phyloP scores from a whole-genome alignment of 1,284 basidiomycete species.

The Ustilago curta region DNA sequence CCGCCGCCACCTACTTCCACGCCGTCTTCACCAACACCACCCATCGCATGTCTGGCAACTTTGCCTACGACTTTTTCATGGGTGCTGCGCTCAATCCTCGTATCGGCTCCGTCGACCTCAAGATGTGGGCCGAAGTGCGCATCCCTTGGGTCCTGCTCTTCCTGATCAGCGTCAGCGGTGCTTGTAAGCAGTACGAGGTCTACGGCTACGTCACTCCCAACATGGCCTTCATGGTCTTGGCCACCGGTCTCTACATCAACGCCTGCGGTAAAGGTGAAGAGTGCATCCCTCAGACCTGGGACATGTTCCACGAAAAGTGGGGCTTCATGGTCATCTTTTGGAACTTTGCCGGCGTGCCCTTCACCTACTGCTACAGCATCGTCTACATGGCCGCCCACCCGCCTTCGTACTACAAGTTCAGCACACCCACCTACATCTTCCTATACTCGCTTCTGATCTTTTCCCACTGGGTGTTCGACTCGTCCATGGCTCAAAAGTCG shows the following conservation, averaged over 20 bases:
- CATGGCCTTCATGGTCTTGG: conserved; percentile 96
- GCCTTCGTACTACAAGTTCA: conserved; percentile 87
- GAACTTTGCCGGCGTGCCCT: conserved; percentile 87
- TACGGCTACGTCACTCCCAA: conserved; percentile 94
- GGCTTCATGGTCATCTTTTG: conserved; percentile 71
- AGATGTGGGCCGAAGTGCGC: conserved; percentile 99
- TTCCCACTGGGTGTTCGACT: conserved; percentile 77
- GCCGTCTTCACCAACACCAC: conserved; percentile 65
- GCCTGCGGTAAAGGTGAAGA: conserved; percentile 81
- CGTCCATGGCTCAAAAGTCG: conserved; percentile 96
- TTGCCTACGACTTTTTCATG: conserved; percentile 82
- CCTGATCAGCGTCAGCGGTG: conserved; percentile 89
- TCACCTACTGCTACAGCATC: conserved; percentile 81
- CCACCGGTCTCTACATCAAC: conserved; percentile 95
- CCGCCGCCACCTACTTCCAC: conserved; percentile 64
- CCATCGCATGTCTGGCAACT: conserved; percentile 87
- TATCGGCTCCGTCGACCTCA: conserved; percentile 91
- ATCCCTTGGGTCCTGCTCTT: conserved; percentile 98
- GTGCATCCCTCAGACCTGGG: conserved; percentile 98
- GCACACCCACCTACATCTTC: conserved; percentile 78
- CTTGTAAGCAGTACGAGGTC: conserved; percentile 87
- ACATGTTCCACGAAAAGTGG: conserved; percentile 70
- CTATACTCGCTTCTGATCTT: conserved; percentile 61
- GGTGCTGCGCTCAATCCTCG: conserved; percentile 94
- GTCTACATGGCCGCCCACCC: conserved; percentile 98